Evolutionary conservation across 1,139 yeast species (phyloP).

Genomic region (Taphrina wiesneri): DNA sequence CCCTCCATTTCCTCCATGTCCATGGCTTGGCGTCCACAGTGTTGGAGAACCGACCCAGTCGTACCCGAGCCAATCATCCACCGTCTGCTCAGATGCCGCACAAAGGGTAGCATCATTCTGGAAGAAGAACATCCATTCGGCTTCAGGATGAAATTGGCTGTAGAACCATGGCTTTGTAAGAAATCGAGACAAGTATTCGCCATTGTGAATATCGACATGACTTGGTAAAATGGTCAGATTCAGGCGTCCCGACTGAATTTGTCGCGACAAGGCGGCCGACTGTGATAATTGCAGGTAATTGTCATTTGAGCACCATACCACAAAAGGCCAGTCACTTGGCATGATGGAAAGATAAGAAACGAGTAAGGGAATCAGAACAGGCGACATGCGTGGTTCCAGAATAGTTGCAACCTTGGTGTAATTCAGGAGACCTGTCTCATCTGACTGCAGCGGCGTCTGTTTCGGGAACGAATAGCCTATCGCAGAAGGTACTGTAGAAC

Average conservation of each 20-base stretch:
- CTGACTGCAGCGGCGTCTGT: neutral
- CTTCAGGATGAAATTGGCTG: slow-evolving; percentile 12
- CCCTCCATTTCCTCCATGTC: slow-evolving; percentile 29
- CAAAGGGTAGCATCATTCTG: slow-evolving; percentile 23
- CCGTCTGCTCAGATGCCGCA: slow-evolving; percentile 18
- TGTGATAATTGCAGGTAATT: neutral
- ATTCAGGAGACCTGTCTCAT: neutral
- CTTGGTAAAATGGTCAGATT: slow-evolving; percentile 18
- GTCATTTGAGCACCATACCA: slow-evolving; percentile 22
- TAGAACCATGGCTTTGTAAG: slow-evolving; percentile 31
- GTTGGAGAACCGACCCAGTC: slow-evolving; percentile 27
- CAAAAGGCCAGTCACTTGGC: slow-evolving; percentile 26
- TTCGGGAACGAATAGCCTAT: neutral
- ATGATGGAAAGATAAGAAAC: slow-evolving; percentile 14
- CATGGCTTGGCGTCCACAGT: neutral
- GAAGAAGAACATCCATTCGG: slow-evolving; percentile 31
- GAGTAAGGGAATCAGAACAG: neutral
- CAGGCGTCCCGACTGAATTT: slow-evolving; percentile 5
- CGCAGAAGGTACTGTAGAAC: neutral
- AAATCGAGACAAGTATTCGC: slow-evolving; percentile 17
- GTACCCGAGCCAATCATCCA: slow-evolving; percentile 32
- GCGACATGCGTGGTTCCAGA: slow-evolving; percentile 19
- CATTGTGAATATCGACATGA: slow-evolving; percentile 13
- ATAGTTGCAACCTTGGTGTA: slow-evolving; percentile 29
- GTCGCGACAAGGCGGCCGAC: neutral